Evolutionary conservation across 208 protist genomes (phyloP).

Genomic region (Trypanosoma lewisi): DNA sequence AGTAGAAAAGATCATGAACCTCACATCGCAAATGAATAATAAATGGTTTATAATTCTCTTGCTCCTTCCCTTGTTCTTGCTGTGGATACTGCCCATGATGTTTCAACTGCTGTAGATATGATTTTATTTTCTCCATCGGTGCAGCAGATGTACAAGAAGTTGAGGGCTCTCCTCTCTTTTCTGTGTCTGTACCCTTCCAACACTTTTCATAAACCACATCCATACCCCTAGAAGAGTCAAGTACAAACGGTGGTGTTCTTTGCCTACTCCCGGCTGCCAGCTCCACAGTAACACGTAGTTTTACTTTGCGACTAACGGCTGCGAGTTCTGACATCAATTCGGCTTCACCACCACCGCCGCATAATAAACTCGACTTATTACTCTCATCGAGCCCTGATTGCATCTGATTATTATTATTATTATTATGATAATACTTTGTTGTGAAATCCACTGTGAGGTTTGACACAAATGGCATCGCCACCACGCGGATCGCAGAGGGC

Average conservation of each 20-base stretch:
- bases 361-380: background rate
- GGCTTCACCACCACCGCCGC: background rate
- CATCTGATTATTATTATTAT: too few species aligned
- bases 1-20: conserved; percentile 39
- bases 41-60: background rate
- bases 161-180: background rate
- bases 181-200: background rate
- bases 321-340: conserved; percentile 12
- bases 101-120: background rate
- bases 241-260: background rate
- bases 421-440: conserved; percentile 2
- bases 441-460: conserved; percentile 17
- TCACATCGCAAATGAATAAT: conserved; percentile 21
- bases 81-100: too few species aligned
- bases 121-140: background rate
- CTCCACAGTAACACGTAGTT: conserved; percentile 2
- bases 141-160: background rate
- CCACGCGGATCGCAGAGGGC: background rate
- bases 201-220: background rate
- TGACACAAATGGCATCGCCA: background rate
- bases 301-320: conserved; percentile 11
- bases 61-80: too few species aligned
- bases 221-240: background rate
- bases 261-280: background rate
- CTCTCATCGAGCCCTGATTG: background rate